Base-by-base conservation (phyloP, 2,329 filamentous ascomycete species). In the Neopestalotiopsis sp. region DNA sequence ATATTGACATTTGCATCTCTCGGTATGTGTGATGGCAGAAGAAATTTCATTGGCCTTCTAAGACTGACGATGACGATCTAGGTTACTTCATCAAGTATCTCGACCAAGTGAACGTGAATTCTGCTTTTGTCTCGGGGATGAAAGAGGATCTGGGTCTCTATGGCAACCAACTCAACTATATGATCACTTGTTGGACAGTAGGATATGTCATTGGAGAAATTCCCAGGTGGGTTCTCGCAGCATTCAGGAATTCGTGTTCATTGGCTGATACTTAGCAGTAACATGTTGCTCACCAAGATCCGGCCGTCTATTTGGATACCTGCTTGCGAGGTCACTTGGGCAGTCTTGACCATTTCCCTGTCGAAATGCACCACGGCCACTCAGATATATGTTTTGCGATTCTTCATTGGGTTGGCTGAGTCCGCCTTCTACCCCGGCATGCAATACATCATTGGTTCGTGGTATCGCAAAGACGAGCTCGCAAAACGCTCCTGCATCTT, bases 51-150 rank as follows among this genome's bases (percentile, higher is more conserved):
- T 1, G 1, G n/a, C 6, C 45, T 53, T 38, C 6, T 38, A 38
- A 38, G 1, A n/a, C 6, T 7, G 57, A 17, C 3, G 9, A 34
- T 7, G 9, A 14, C 34, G 10, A 38, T 10, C 10, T 34, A 59
- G 30, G 45, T 3, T 84, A 82, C 70, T 84, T 85, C 68, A 82
- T 83, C 74, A 69, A 20, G 20, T 65, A 70, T 38, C 57, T 70
- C 10, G 76, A 78, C 38, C 76, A 77, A 72, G 73, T 78, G 61
- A 82, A 82, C 56, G 74, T 82, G 70, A 82, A 78, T 69, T 82
- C 78, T 56, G 84, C 84, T 4, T 85, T 83, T 68, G 82, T 85
- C 0, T 82, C 81, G 0, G 84, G 83, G 0, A 84, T 85, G 83
- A 80, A 84, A 61, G 80, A 83, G 66, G 81, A 83, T 66, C 65